These are phyloP conservation scores for Arachnopeziza araneosa DNA, from an alignment of 2,329 filamentous ascomycete species.

Conservation along the genomic window DNA sequence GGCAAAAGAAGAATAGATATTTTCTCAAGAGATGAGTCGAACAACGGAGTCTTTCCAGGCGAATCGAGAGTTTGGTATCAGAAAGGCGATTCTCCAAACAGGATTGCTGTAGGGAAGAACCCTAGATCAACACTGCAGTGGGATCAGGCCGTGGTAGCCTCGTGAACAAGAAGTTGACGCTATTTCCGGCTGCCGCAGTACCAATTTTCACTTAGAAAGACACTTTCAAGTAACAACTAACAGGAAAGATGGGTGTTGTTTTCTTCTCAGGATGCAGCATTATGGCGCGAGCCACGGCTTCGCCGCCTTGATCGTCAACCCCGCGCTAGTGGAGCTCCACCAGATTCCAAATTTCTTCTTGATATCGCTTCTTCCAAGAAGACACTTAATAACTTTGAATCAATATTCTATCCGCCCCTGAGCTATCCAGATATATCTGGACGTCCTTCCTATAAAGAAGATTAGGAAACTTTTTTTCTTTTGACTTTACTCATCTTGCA, in stretches of 20 bases:
- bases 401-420: too few relatives aligned
- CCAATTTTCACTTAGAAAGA: not conserved
- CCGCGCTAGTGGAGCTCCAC: slow-evolving; percentile 7
- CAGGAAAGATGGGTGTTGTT: slow-evolving; percentile 2
- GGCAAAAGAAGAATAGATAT: not conserved
- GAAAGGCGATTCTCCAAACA: not conserved
- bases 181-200: not conserved
- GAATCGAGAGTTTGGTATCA: not conserved
- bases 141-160: not conserved
- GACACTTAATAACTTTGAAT: too few relatives aligned
- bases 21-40: not conserved
- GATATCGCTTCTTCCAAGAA: not conserved
- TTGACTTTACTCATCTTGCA: not conserved
- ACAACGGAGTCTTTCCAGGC: not conserved
- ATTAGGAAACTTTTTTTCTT: not conserved
- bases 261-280: not conserved
- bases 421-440: too few relatives aligned
- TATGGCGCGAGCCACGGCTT: not conserved
- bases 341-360: not conserved
- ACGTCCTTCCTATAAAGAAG: too few relatives aligned
- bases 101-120: not conserved
- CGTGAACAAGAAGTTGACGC: too few relatives aligned
- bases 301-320: slow-evolving; percentile 9
- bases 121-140: not conserved
- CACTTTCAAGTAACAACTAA: not conserved